Base-by-base conservation (phyloP, 805 yeast genomes). In the Wickerhamiella kazuoi region DNA sequence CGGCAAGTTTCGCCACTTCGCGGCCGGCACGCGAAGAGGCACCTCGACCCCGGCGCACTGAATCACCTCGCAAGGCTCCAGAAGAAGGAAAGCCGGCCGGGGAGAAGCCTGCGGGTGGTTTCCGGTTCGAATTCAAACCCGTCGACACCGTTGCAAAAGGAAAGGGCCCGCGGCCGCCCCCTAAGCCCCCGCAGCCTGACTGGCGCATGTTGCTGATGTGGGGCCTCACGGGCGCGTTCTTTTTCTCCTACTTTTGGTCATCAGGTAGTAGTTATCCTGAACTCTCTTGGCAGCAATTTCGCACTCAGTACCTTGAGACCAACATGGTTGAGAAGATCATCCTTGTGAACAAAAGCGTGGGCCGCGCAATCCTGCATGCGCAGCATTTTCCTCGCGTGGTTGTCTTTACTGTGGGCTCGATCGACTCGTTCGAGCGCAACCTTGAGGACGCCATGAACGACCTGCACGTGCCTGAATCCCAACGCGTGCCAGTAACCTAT, bases 221-320 rank as follows among this genome's bases (percentile, higher is more conserved):
- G 44, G 52, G 50, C 4, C 44, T 48, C 38, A 33, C 37, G 31
- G 31, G 47, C 2, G 52, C 51, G 16, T 38, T 49, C 30, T 18
- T 46, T 18, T 37, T 40, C n/a, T 42, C 49, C 4, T 37, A 38
- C 36, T 17, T 44, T 24, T 24, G 34, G 23, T 38, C 38, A 33
- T 24, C 38, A 7, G 16, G 36, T 7, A 41, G 34, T 17, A 34
- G 26, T 17, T 41, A 38, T 30, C 26, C 29, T 23, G 84, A 81
- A 52, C 65, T 87, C 43, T 75, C 95, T 2, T 90, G 84, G 78
- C 97, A 90, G 62, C 94, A 87, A 53, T 87, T 90, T 62, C 70
- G 82, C 32, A 64, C 76, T 4, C 67, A 75, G 35, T 76, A 76
- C 51, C 65, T 90, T 44, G 80, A 78, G 45, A 79, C 75, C 50